Percentiles rank a stretch among this genome's conserved stretches.
phyloP scores from a whole-genome alignment of 805 yeast genomes.

The Scheffersomyces ergatensis region DNA sequence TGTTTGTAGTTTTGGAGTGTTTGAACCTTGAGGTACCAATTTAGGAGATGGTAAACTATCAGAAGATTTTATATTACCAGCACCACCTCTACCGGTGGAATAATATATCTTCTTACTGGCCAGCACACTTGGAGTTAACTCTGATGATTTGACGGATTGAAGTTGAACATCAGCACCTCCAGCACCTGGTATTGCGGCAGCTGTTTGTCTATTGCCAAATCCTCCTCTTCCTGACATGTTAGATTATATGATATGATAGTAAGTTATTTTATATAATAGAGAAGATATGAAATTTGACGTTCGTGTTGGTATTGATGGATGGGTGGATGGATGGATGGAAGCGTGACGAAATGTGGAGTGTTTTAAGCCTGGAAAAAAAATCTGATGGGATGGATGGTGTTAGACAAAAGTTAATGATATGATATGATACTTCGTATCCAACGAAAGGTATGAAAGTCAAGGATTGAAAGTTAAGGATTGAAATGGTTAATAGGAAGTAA shows the following conservation, averaged over 20 bases:
- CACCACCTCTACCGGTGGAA: slow-evolving; percentile 81
- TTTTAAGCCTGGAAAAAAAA: no score
- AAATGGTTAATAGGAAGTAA: no score
- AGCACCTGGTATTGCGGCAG: not conserved
- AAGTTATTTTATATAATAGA: no score
- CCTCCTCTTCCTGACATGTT: not conserved
- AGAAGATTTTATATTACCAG: slow-evolving; percentile 59
- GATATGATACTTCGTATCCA: no score
- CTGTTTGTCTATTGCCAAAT: not conserved
- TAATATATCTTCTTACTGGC: slow-evolving; percentile 34
- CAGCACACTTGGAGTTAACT: not conserved
- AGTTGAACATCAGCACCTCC: not conserved
- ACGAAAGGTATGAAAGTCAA: no score
- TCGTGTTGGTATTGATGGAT: no score
- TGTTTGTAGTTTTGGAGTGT: slow-evolving; percentile 56
- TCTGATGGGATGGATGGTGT: no score
- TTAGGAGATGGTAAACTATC: slow-evolving; percentile 49
- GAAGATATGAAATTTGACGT: no score
- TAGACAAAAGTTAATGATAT: no score
- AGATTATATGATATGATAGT: not conserved
- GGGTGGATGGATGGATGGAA: no score
- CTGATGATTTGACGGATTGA: not conserved
- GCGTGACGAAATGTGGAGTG: no score
- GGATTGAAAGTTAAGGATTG: no score
- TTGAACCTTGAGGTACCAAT: slow-evolving; percentile 56